Conservation (phyloP, 768 basidiomycete species). For the Punctularia strigosozonata region DNA sequence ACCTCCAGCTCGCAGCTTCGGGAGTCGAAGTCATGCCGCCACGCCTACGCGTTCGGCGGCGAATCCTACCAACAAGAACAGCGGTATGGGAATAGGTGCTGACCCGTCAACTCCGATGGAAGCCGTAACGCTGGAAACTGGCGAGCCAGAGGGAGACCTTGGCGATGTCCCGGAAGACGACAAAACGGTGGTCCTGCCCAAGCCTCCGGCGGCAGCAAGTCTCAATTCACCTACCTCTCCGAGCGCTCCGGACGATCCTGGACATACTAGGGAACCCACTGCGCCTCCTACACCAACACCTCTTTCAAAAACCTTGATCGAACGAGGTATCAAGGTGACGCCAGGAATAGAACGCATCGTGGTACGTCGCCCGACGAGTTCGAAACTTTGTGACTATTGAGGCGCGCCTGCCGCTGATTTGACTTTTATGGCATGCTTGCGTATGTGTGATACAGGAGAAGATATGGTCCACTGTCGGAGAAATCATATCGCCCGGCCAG, state of each 20-base stretch:
- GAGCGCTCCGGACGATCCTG: not conserved
- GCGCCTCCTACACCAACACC: slow-evolving; percentile 1
- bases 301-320: slow-evolving; percentile 10
- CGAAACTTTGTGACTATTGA: not conserved
- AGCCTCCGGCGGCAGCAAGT: slow-evolving; percentile 1
- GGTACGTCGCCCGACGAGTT: slow-evolving; percentile 33
- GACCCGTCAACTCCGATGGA: no score
- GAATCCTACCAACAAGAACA: no score
- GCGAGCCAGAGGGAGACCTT: no score
- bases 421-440: not conserved
- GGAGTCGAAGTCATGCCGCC: no score
- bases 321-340: slow-evolving; percentile 38
- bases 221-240: not conserved
- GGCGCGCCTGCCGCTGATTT: not conserved
- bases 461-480: slow-evolving; percentile 58
- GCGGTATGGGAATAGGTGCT: no score
- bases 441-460: slow-evolving; percentile 31
- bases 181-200: slow-evolving; percentile 8
- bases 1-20: no score
- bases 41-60: no score
- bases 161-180: slow-evolving; percentile 17
- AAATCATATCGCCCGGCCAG: slow-evolving; percentile 49
- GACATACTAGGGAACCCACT: not conserved
- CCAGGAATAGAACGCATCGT: slow-evolving; percentile 52
- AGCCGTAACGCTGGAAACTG: no score